Evolutionary conservation across 2,329 filamentous ascomycete genomes (phyloP), one percentile per base, ranked within the genome.

Genomic region (Talaromyces verruculosus): DNA sequence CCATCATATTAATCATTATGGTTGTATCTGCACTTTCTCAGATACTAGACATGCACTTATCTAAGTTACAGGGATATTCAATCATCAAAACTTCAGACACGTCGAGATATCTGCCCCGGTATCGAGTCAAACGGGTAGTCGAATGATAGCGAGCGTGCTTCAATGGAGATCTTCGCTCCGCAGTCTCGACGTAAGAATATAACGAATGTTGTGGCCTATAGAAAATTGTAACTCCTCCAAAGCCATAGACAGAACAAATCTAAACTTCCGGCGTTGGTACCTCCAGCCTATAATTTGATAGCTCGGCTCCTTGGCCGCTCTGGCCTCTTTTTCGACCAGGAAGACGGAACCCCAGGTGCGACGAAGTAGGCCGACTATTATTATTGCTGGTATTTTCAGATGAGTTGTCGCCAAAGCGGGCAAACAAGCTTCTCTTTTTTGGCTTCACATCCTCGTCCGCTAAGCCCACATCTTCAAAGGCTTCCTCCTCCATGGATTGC

Each of bases 381-480:
- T 73, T 72, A 15, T 47, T 55, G 35, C 67, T 73, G 11, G 47
- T 63, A 55, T 43, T 63, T 1, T 49, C 47, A 6, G 53, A 37
- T 8, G 53, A 37, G 33, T 77, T 78, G 66, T 93, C 90, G 62
- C 89, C 90, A 73, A 97, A 93, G 69, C 90, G 88, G 59, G 92
- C 85, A 60, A 80, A 78, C 69, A 98, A 92, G 74, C 97, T 89
- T 66, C 88, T 89, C 81, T 92, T 93, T 82, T 92, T 93, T 17
- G 84, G 81, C 68, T 86, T 85, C 59, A 85, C 81, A 43, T 95
- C 92, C 70, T 97, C 93, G 66, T 66, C 67, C 17, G 89, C 87
- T 55, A 98, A 81, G 3, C 92, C 92, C 8, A 98, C 91, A 62
- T 98, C 94, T 76, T 97, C 94, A 71, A 98, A 97, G 15, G 83